Conservation (phyloP, 208 protist genomes). For the Trypanosomatidae sp. region DNA sequence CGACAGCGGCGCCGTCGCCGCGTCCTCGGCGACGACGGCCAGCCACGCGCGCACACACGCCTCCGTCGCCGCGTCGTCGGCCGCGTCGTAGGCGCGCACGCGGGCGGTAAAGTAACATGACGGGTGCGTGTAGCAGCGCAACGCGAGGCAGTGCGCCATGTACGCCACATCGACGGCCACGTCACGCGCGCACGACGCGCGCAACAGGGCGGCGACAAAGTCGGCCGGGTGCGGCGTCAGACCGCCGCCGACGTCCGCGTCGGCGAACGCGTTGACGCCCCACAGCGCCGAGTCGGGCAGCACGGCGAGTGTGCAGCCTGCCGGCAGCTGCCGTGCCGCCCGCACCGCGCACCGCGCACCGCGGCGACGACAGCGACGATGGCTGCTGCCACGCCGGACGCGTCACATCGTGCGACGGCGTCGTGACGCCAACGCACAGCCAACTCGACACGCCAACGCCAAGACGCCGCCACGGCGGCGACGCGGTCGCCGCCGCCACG, state of each 20-base stretch:
- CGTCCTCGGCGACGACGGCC: constrained; percentile 5
- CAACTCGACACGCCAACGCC: too few relatives aligned
- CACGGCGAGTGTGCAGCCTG: constrained; percentile 5
- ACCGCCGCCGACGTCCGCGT: constrained; percentile 15
- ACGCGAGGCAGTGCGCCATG: constrained; percentile 14
- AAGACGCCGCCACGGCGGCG: too few relatives aligned
- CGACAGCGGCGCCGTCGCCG: constrained; percentile 9
- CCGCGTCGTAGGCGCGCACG: neutral
- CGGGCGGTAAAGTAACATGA: constrained; percentile 9
- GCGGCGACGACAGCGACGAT: too few relatives aligned
- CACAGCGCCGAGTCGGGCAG: constrained; percentile 11
- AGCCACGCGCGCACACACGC: constrained; percentile 1
- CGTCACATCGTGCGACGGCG: too few relatives aligned
- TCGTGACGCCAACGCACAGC: too few relatives aligned
- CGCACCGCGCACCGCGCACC: too few relatives aligned
- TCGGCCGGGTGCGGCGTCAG: constrained; percentile 15
- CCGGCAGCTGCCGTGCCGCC: neutral
- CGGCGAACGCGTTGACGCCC: constrained; percentile 9
- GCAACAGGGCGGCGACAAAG: constrained; percentile 10
- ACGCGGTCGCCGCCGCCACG: too few relatives aligned
- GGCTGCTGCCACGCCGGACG: too few relatives aligned
- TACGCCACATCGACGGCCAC: constrained; percentile 6
- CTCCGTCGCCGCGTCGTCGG: neutral
- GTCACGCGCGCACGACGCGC: too few relatives aligned
- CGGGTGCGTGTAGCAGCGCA: constrained; percentile 4